Evolutionary conservation across 768 basidiomycete species (phyloP), one percentile per base, ranked within the genome.

Genomic region (Pleurotus giganteus): DNA sequence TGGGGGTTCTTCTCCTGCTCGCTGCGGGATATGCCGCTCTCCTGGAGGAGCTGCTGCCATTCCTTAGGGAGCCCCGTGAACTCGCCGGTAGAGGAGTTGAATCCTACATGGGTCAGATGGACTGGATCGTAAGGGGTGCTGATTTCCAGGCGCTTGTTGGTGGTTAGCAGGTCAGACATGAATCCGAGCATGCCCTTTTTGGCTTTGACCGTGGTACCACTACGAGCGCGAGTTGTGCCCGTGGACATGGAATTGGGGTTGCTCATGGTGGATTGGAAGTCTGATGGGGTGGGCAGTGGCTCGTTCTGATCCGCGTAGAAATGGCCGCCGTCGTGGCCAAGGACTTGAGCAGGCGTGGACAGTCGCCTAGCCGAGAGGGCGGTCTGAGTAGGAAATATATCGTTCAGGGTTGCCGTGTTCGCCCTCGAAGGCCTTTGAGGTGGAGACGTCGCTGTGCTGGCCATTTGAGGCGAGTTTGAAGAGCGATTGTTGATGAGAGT

Each of bases 1-100:
- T 97, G 89, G 0, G 97, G 97, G 65, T 98, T 95, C 77, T 91
- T 94, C 71, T 97, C 95, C 75, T 99, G 97, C 71, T 99, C 94
- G 21, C 75, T 79, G 63, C 89, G 84, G 34, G 93, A 94, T 66
- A 98, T 98, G 52, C 97, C 97, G 59, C 89, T 92, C 69, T 98
- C 94, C 70, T 93, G 92, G 45, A 99, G 72, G 4, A 98, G 80
- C 69, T 98, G 93, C 66, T 99, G 97, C 97, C 97, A 99, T 74
- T 98, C 96, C 70, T 96, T 96, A 2, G 97, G 97, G 28, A 99
- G 79, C 2, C 97, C 97, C 7, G 93, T 94, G 74, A 95, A 98
- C 73, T 99, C 96, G 56, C 97, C 97, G 0, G 96, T 98, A 54
- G 93, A 96, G 4, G 92, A 91, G 71, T 99, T 98, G 84, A 98